These are phyloP conservation scores for Globisporangium rhizosaccharum DNA, from an alignment of 352 stramenopile species.

Conservation along the genomic window DNA sequence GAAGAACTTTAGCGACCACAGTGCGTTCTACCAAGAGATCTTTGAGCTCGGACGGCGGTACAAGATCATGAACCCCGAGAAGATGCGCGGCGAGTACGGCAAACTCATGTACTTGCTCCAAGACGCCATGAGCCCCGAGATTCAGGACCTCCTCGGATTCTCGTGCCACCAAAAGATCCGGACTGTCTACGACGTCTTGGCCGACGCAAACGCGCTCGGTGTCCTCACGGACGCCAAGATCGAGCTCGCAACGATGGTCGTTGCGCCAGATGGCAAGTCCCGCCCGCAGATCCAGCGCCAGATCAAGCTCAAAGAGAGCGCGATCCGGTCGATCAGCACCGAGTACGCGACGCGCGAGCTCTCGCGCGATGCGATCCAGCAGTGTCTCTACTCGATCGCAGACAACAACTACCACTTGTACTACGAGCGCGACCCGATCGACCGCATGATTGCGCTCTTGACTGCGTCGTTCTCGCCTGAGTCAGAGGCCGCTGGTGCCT, in stretches of 20 bases:
- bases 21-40: slow-evolving; percentile 85
- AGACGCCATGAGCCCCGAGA: slow-evolving; percentile 81
- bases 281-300: slow-evolving; percentile 87
- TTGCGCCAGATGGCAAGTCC: slow-evolving; percentile 88
- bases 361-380: slow-evolving; percentile 85
- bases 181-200: slow-evolving; percentile 89
- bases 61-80: slow-evolving; percentile 99
- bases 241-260: slow-evolving; percentile 92
- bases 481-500: slow-evolving; percentile 64
- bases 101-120: slow-evolving; percentile 95
- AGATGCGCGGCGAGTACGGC: slow-evolving; percentile 95
- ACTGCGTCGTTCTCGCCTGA: slow-evolving; percentile 83
- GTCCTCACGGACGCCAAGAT: slow-evolving; percentile 88
- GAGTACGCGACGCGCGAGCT: slow-evolving; percentile 53
- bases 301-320: slow-evolving; percentile 92
- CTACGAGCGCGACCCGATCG: slow-evolving; percentile 95
- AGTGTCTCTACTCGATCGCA: slow-evolving; percentile 95
- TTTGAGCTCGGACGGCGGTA: slow-evolving; percentile 95
- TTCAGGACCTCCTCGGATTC: slow-evolving; percentile 85
- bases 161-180: slow-evolving; percentile 76
- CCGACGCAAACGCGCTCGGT: slow-evolving; percentile 55
- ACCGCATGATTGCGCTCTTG: slow-evolving; percentile 92
- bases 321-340: slow-evolving; percentile 83
- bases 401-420: slow-evolving; percentile 98
- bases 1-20: slow-evolving; percentile 87